Base-by-base conservation (phyloP, 371 early-diverging fungal species). In the Enteropsectra breve region DNA sequence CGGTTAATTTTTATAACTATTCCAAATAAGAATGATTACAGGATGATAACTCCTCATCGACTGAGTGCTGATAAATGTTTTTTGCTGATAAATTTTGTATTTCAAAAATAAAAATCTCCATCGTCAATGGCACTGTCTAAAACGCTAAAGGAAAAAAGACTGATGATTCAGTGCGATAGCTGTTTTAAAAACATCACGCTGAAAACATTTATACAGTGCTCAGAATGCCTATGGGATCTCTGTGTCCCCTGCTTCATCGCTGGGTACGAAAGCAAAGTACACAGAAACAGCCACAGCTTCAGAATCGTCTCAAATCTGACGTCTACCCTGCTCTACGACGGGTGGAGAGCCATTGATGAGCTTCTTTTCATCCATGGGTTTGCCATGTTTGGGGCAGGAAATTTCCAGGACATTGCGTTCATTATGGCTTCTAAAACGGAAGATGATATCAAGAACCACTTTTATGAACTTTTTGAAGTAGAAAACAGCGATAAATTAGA, bases 341-440 rank as follows among this genome's bases (percentile, higher is more conserved):
- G 86, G 52, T 97, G 96, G 97, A 87, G 87, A 46, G 91, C 93
- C 3, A 89, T 94, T 62, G 97, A 97, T 73, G 95, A 97, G 80
- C 80, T 92, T 32, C 67, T 91, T 53, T 81, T 97, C 69, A 85
- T 94, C 34, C 92, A 94, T 69, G 91, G 88, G 1, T 82, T 90
- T 30, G 86, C 88, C 72, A 84, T 85, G 75, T 88, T 84, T 78
- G 97, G 96, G 21, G 83, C 94, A 61, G 96, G 96, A 45, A 95
- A 93, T 81, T 96, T 93, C 92, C 86, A 86, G 70, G 90, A 88
- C 43, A 87, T 92, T 45, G 85, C 92, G 0, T 88, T 87, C 57
- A 87, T 91, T 73, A 84, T 95, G 11, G 90, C 93, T 0, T 86
- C 89, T 18, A 91, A 91, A 75, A 84, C 85, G 29, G 83, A 84